A percentile compares a stretch with the other conserved stretches of the same genome.
Conservation (phyloP, 2,329 filamentous ascomycete species). For the Hymenoscyphus scutula region DNA sequence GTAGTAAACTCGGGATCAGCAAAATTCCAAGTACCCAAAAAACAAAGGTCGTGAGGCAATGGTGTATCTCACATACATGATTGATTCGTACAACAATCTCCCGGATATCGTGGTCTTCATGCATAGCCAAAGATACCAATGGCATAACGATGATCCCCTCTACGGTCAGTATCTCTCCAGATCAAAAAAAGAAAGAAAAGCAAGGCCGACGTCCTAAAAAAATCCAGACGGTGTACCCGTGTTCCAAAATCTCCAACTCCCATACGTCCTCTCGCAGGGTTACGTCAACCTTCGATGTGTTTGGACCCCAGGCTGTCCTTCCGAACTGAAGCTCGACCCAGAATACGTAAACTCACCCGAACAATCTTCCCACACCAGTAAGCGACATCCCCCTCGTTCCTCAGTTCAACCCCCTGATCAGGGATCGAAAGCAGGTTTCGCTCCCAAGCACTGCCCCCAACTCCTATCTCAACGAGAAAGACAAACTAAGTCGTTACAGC, state of each 20-base stretch:
- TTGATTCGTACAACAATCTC: constrained; percentile 57
- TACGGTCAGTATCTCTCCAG: constrained; percentile 15
- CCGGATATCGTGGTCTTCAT: constrained; percentile 27
- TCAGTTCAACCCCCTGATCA: too few species aligned
- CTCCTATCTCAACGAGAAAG: too few species aligned
- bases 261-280: constrained; percentile 49
- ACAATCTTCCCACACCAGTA: constrained; percentile 22
- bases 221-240: constrained; percentile 47
- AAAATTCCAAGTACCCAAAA: constrained; percentile 48
- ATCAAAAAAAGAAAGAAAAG: not conserved
- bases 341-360: constrained; percentile 39
- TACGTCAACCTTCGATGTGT: constrained; percentile 60
- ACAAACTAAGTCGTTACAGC: too few species aligned
- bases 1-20: constrained; percentile 24
- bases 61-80: constrained; percentile 50
- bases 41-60: constrained; percentile 40
- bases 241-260: constrained; percentile 47
- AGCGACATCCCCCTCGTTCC: too few species aligned
- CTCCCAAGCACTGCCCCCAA: too few species aligned
- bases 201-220: too few species aligned
- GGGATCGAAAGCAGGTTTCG: too few species aligned
- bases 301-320: constrained; percentile 53
- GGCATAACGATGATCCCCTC: constrained; percentile 27
- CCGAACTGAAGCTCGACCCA: constrained; percentile 42
- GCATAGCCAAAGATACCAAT: constrained; percentile 47